Percentiles rank a stretch among this genome's conserved stretches.
Conservation (phyloP, 2,329 filamentous ascomycete genomes). For the Fusarium pseudocircinatum region DNA sequence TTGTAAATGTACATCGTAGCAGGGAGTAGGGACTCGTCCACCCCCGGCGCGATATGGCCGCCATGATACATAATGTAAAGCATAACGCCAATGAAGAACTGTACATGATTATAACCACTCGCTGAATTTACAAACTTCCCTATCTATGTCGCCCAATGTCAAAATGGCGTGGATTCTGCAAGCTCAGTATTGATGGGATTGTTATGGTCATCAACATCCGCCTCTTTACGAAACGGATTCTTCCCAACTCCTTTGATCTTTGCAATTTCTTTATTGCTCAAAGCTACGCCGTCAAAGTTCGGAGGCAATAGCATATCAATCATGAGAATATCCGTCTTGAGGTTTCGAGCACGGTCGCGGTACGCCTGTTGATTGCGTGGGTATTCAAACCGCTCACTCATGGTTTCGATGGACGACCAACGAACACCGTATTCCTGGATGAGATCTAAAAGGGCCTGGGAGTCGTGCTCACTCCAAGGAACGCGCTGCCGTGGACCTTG, state of each 20-base stretch:
- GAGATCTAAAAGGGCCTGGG: slow-evolving; percentile 52
- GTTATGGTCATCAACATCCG: slow-evolving; percentile 55
- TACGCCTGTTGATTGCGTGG: slow-evolving; percentile 64
- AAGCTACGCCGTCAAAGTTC: slow-evolving; percentile 60
- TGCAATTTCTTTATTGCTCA: slow-evolving; percentile 61
- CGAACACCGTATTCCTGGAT: slow-evolving; percentile 46
- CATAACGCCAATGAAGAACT: background rate
- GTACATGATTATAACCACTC: background rate
- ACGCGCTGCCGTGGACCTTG: slow-evolving; percentile 40
- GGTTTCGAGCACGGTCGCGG: slow-evolving; percentile 66
- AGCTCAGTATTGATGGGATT: slow-evolving; percentile 51
- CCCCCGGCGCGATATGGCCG: background rate
- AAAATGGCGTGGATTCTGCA: slow-evolving; percentile 9
- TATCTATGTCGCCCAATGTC: background rate
- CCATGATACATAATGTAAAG: background rate
- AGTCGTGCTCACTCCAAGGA: slow-evolving; percentile 57
- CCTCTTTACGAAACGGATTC: slow-evolving; percentile 61
- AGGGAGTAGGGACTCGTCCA: background rate
- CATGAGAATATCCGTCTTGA: slow-evolving; percentile 63
- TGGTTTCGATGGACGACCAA: slow-evolving; percentile 48
- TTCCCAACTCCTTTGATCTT: slow-evolving; percentile 54
- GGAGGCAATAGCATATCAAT: slow-evolving; percentile 56
- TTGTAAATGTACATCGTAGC: background rate
- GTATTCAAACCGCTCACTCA: slow-evolving; percentile 52
- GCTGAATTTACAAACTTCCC: background rate